Conservation (phyloP, 2,329 filamentous ascomycete species). For the Penicillium expansum region DNA sequence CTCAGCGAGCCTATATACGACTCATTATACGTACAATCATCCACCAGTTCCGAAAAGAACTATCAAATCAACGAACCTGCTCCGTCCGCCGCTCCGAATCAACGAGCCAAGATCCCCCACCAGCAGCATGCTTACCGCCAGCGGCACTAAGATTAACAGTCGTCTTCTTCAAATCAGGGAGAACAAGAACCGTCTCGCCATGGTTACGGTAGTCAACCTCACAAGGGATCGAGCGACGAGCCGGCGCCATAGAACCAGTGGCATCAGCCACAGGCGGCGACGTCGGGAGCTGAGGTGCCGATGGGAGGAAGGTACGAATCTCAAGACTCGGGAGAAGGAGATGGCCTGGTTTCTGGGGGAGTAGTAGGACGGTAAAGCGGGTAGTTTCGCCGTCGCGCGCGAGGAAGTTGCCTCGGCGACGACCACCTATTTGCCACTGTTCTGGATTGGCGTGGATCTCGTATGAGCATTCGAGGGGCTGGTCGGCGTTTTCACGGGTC, state of each 20-base stretch:
- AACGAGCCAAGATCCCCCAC: constrained; percentile 63
- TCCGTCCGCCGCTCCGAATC: constrained; percentile 54
- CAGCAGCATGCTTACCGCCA: constrained; percentile 45
- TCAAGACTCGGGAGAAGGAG: constrained; percentile 77
- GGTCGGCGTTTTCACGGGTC: constrained; percentile 34
- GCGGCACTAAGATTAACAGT: constrained; percentile 71
- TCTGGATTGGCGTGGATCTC: constrained; percentile 73
- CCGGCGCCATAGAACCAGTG: constrained; percentile 13
- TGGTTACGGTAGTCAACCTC: constrained; percentile 80
- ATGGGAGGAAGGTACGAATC: constrained; percentile 61
- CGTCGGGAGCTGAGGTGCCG: constrained; percentile 25
- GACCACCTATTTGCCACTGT: constrained; percentile 81
- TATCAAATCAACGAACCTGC: constrained; percentile 13
- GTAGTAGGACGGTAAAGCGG: constrained; percentile 67
- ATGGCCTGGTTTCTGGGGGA: constrained; percentile 75
- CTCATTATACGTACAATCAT: neutral
- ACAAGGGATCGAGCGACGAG: constrained; percentile 51
- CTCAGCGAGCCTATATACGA: neutral
- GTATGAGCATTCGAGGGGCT: constrained; percentile 73
- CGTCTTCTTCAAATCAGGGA: constrained; percentile 67
- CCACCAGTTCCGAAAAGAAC: neutral
- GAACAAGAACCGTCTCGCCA: constrained; percentile 72
- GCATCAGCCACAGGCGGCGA: constrained; percentile 18
- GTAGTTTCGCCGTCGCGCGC: constrained; percentile 46
- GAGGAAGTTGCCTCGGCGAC: constrained; percentile 72